Conservation (phyloP, 202 grass and related monocot genomes). For the Saccharum hybrid region DNA sequence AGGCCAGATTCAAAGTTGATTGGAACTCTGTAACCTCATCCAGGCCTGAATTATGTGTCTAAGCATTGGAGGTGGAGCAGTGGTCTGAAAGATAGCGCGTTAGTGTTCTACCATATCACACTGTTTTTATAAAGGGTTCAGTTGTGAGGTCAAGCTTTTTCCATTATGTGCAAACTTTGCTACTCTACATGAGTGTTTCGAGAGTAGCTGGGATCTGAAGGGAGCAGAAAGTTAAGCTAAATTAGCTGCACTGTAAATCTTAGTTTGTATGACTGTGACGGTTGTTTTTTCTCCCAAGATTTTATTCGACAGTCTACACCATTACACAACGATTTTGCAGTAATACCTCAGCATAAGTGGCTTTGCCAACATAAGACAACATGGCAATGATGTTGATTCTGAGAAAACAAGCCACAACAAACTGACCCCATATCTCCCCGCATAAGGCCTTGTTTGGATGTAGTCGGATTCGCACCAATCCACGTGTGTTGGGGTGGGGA, state of each 20-base stretch:
- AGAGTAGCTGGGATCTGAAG: neutral
- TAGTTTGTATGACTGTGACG: too few relatives aligned
- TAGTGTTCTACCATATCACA: neutral
- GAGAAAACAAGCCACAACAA: constrained; percentile 14
- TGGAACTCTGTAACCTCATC: neutral
- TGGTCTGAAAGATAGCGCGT: neutral
- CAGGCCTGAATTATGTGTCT: neutral
- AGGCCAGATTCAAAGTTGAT: neutral
- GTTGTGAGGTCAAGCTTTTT: constrained; percentile 10
- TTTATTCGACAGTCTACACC: too few relatives aligned
- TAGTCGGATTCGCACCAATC: too few relatives aligned
- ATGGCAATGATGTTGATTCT: neutral
- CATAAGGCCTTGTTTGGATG: too few relatives aligned
- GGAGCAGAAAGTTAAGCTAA: neutral
- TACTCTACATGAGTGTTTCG: neutral
- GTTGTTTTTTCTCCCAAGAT: too few relatives aligned
- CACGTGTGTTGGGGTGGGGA: too few relatives aligned
- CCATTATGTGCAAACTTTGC: neutral
- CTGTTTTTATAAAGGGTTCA: neutral
- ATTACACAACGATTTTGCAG: too few relatives aligned
- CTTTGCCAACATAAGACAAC: neutral
- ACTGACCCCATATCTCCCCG: neutral
- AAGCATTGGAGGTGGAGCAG: constrained; percentile 9
- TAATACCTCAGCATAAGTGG: too few relatives aligned
- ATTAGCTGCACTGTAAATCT: neutral